Percentiles rank a stretch among this genome's conserved stretches.
Evolutionary conservation across 2,329 filamentous ascomycete genomes (phyloP).

Genomic region (Purpureocillium takamizusanense): DNA sequence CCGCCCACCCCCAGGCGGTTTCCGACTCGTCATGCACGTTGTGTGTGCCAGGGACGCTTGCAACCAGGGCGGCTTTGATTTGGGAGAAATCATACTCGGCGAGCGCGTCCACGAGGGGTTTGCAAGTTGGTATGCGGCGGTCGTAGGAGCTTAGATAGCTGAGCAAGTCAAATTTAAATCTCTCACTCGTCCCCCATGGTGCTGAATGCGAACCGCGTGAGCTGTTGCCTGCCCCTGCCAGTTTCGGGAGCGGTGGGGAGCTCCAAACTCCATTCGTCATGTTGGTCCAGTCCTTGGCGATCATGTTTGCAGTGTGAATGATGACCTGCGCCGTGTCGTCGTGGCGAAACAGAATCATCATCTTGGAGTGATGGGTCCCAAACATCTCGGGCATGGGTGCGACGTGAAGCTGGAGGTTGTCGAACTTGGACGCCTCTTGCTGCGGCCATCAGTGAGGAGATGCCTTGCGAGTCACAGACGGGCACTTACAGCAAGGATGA

Average conservation of each 20-base stretch:
- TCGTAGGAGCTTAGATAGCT: slow-evolving; percentile 67
- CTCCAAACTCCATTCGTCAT: slow-evolving; percentile 80
- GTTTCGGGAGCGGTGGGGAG: slow-evolving; percentile 58
- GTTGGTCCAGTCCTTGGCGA: slow-evolving; percentile 76
- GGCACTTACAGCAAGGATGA: slow-evolving; percentile 44
- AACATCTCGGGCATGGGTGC: slow-evolving; percentile 78
- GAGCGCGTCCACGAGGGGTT: slow-evolving; percentile 48
- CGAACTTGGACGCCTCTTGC: slow-evolving; percentile 51
- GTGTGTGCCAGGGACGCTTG: slow-evolving; percentile 66
- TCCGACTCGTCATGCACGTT: slow-evolving; percentile 32
- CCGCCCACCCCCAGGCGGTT: slow-evolving; percentile 71
- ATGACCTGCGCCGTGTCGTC: slow-evolving; percentile 70
- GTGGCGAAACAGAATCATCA: slow-evolving; percentile 73
- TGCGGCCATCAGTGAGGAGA: slow-evolving; percentile 18
- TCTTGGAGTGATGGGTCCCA: slow-evolving; percentile 80
- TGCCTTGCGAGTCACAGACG: background rate
- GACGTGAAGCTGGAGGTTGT: slow-evolving; percentile 61
- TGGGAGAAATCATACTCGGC: slow-evolving; percentile 57
- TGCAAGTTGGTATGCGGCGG: slow-evolving; percentile 40
- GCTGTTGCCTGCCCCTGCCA: slow-evolving; percentile 4
- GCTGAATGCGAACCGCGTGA: slow-evolving; percentile 4
- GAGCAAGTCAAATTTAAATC: slow-evolving; percentile 69
- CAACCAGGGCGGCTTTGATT: slow-evolving; percentile 64
- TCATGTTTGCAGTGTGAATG: slow-evolving; percentile 89
- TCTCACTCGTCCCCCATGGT: slow-evolving; percentile 47